phyloP scores from a whole-genome alignment of 805 yeast species.

The Myxozyma udenii region DNA sequence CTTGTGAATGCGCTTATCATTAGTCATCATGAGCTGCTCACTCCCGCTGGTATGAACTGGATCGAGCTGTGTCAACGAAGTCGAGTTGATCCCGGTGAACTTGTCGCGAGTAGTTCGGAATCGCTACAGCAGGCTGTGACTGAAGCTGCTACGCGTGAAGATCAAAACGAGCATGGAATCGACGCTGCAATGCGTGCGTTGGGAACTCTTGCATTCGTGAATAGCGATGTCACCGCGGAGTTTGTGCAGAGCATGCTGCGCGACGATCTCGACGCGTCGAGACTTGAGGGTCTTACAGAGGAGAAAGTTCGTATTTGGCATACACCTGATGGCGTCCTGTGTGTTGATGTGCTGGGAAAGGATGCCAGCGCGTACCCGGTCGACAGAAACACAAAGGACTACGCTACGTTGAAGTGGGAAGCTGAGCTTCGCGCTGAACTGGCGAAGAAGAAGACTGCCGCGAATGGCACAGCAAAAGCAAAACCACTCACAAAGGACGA shows the following conservation, averaged over 20 bases:
- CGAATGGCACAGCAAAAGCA: neutral
- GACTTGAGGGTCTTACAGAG: constrained; percentile 45
- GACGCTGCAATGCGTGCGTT: constrained; percentile 35
- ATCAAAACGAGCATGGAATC: constrained; percentile 31
- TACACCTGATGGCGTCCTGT: constrained; percentile 66
- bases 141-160: constrained; percentile 34
- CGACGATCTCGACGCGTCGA: constrained; percentile 43
- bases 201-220: constrained; percentile 49
- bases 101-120: constrained; percentile 42
- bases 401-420: constrained; percentile 88
- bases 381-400: constrained; percentile 75
- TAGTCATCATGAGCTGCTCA: constrained; percentile 45
- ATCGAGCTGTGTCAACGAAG: constrained; percentile 65
- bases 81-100: constrained; percentile 58
- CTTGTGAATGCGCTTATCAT: constrained; percentile 45
- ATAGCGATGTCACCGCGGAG: constrained; percentile 59
- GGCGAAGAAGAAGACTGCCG: constrained; percentile 38
- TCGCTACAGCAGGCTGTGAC: constrained; percentile 33
- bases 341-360: constrained; percentile 56
- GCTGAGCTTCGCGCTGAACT: constrained; percentile 73
- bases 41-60: constrained; percentile 58
- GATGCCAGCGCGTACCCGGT: constrained; percentile 46
- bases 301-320: constrained; percentile 62
- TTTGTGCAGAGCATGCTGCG: constrained; percentile 46
- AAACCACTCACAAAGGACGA: constrained; percentile 78